phyloP scores from a whole-genome alignment of 1,284 basidiomycete genomes.

The Leccinum subspadiceum region DNA sequence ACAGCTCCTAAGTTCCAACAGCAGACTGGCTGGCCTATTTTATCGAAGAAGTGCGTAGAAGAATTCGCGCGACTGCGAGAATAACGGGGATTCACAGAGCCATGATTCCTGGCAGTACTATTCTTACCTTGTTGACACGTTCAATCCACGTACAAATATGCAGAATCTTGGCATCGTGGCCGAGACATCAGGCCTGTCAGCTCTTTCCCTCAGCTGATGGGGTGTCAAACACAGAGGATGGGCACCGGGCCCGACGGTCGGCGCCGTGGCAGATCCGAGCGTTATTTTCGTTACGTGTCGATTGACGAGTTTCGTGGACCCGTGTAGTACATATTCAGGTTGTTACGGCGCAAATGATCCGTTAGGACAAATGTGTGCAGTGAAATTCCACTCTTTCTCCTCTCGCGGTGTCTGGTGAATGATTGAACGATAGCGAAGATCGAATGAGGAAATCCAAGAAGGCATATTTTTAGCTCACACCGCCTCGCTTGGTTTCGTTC shows the following conservation, averaged over 20 bases:
- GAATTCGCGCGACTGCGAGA: neutral
- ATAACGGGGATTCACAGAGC: slow-evolving; percentile 1
- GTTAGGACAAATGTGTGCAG: slow-evolving; percentile 9
- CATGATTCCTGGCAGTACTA: slow-evolving; percentile 2
- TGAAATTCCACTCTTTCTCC: slow-evolving; percentile 18
- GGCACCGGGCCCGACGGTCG: slow-evolving; percentile 8
- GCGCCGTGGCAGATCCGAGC: neutral
- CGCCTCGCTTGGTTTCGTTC: slow-evolving; percentile 17
- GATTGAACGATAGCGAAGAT: slow-evolving; percentile 7
- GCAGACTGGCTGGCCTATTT: neutral
- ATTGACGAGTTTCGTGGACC: slow-evolving; percentile 6
- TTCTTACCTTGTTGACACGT: slow-evolving; percentile 13
- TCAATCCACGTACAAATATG: neutral
- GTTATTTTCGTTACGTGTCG: slow-evolving; percentile 8
- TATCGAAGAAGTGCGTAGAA: neutral
- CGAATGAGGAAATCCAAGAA: slow-evolving; percentile 22
- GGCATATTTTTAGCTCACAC: slow-evolving; percentile 27
- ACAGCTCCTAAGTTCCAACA: neutral
- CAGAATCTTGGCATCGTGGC: neutral
- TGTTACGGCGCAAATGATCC: slow-evolving; percentile 6
- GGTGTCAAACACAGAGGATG: neutral
- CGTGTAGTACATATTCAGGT: neutral
- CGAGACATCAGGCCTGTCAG: neutral
- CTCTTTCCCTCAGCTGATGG: neutral
- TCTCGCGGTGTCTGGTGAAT: slow-evolving; percentile 5